A percentile compares a stretch with the other conserved stretches of the same genome.
Evolutionary conservation across 140 eudicot species (phyloP).

Genomic region (Ambrosia hybrid): DNA sequence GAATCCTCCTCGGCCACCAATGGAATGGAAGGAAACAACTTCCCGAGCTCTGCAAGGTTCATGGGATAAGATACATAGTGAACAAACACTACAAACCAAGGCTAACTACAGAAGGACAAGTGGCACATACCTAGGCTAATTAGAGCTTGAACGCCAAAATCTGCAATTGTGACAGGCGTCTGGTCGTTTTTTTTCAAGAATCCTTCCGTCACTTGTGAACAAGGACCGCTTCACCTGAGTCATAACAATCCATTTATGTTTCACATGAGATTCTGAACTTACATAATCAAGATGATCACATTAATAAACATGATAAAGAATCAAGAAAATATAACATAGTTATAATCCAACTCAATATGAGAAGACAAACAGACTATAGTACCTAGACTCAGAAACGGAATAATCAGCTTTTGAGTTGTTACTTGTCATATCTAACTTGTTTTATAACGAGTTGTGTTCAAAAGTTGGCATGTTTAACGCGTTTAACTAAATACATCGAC

Average conservation of each 20-base stretch:
- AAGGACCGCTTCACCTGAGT: slow-evolving; percentile 73
- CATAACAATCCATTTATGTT: background rate
- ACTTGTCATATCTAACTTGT: background rate
- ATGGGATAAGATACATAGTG: slow-evolving; percentile 17
- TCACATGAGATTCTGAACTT: background rate
- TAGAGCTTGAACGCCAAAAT: slow-evolving; percentile 91
- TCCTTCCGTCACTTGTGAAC: slow-evolving; percentile 60
- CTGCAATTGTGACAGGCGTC: slow-evolving; percentile 87
- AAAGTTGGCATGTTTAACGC: too few species aligned
- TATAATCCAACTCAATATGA: background rate
- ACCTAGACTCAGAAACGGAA: too few species aligned
- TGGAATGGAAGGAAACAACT: slow-evolving; percentile 76
- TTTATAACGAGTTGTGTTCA: background rate
- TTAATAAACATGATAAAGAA: background rate
- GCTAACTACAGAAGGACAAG: background rate
- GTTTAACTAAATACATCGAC: too few species aligned
- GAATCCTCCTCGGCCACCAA: slow-evolving; percentile 99
- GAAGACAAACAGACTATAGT: background rate
- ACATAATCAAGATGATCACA: background rate
- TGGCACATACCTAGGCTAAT: slow-evolving; percentile 69
- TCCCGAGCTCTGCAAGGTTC: slow-evolving; percentile 63
- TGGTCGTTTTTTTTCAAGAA: slow-evolving; percentile 72
- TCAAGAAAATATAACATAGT: background rate
- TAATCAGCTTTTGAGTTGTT: too few species aligned
- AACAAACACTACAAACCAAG: background rate